Conservation (phyloP, 228 moss, liverwort and hornwort genomes). For the Sphagnum magellanicum region DNA sequence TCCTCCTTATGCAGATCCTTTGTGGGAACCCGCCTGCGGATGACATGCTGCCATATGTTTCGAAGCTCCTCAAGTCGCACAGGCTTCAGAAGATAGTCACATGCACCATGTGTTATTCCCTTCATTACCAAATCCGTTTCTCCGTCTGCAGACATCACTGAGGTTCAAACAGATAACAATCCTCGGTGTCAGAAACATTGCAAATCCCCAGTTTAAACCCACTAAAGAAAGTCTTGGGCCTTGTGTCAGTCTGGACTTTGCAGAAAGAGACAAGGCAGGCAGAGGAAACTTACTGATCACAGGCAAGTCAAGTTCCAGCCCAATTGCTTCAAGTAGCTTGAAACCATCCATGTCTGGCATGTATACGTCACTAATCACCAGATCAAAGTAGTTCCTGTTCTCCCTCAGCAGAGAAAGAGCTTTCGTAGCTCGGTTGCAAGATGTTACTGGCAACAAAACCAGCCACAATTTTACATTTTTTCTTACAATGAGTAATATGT, state of each 20-base stretch:
- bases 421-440: constrained; percentile 61
- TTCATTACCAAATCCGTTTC: constrained; percentile 61
- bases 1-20: constrained; percentile 32
- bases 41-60: constrained; percentile 95
- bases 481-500: no score
- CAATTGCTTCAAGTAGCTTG: constrained; percentile 87
- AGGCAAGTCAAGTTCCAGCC: constrained; percentile 89
- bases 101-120: constrained; percentile 77
- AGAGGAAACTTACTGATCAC: constrained; percentile 67
- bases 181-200: no score
- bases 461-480: no score
- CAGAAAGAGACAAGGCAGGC: no score
- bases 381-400: constrained; percentile 65
- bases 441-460: constrained; percentile 51
- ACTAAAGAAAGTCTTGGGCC: no score
- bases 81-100: constrained; percentile 88
- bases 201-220: no score
- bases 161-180: constrained; percentile 1
- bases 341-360: constrained; percentile 99
- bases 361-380: constrained; percentile 88
- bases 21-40: constrained; percentile 69
- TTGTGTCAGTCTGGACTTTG: no score
- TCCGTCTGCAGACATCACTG: constrained; percentile 70
- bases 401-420: constrained; percentile 73
- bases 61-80: constrained; percentile 82